phyloP scores from a whole-genome alignment of 495 filamentous ascomycete genomes.

The Aspergillus olivimuriae region DNA sequence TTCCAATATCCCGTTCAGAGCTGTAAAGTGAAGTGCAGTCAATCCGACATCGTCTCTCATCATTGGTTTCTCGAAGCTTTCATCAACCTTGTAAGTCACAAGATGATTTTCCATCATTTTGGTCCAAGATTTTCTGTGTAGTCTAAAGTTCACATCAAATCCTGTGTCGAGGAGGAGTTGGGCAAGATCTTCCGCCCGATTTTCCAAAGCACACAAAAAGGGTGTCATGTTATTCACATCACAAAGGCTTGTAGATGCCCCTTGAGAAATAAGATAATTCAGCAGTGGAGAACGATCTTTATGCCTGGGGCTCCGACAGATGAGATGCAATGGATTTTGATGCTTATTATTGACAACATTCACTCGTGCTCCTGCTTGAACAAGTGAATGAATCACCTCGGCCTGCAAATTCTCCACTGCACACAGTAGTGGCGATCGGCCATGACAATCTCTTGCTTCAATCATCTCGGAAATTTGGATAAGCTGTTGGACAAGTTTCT shows the following conservation, averaged over 20 bases:
- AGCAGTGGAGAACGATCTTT: not conserved
- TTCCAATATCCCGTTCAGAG: not conserved
- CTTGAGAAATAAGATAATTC: not conserved
- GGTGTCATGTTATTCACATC: conserved; percentile 7
- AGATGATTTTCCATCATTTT: not conserved
- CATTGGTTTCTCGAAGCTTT: not conserved
- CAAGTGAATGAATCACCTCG: no score
- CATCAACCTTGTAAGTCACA: not conserved
- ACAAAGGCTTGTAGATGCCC: conserved; percentile 1
- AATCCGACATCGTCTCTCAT: conserved; percentile 1
- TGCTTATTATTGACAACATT: conserved; percentile 1
- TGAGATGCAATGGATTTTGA: conserved; percentile 1
- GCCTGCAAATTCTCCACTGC: no score
- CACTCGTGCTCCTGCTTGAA: not conserved
- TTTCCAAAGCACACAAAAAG: conserved; percentile 1
- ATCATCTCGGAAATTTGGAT: no score
- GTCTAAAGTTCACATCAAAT: conserved; percentile 1
- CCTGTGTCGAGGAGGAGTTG: conserved; percentile 1
- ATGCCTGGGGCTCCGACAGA: not conserved
- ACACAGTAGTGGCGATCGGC: no score
- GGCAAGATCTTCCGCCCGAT: not conserved
- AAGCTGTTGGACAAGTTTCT: no score
- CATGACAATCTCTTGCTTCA: no score
- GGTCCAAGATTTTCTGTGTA: conserved; percentile 1
- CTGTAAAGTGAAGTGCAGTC: conserved; percentile 3